phyloP scores from a whole-genome alignment of 1,284 basidiomycete species.

The Phellinidium pouzarii region DNA sequence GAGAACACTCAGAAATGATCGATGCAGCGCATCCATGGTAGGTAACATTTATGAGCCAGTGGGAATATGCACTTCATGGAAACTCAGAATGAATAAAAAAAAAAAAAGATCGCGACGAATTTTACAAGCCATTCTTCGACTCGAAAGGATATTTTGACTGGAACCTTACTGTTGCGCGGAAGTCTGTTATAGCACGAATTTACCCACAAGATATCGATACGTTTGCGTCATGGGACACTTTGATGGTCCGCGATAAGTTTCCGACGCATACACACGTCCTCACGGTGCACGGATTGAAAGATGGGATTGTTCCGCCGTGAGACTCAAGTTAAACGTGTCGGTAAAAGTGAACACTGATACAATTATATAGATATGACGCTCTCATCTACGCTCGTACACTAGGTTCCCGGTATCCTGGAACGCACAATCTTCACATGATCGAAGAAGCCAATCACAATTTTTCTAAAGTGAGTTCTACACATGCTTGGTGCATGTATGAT shows the following conservation, averaged over 20 bases:
- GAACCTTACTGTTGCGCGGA: constrained; percentile 55
- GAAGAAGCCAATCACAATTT: constrained; percentile 74
- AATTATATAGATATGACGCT: constrained; percentile 54
- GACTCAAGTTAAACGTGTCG: constrained; percentile 25
- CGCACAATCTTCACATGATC: constrained; percentile 57
- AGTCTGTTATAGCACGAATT: constrained; percentile 43
- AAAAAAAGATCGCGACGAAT: constrained; percentile 27
- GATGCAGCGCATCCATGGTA: constrained; percentile 43
- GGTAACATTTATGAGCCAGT: constrained; percentile 12
- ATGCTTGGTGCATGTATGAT: background rate
- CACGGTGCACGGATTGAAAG: constrained; percentile 61
- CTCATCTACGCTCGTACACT: constrained; percentile 58
- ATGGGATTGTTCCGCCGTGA: constrained; percentile 60
- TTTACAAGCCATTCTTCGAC: constrained; percentile 43
- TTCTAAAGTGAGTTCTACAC: constrained; percentile 38
- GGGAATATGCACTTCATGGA: no score
- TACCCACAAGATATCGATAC: constrained; percentile 49
- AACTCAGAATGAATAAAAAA: background rate
- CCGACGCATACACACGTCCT: constrained; percentile 54
- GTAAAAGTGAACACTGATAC: background rate
- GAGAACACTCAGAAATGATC: constrained; percentile 11
- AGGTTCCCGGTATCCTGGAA: constrained; percentile 50
- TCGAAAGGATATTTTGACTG: constrained; percentile 52
- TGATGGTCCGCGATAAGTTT: constrained; percentile 57
- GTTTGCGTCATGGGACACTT: constrained; percentile 57